Evolutionary conservation across 768 basidiomycete genomes (phyloP), one percentile per base, ranked within the genome.

Genomic region (Russula earlei): DNA sequence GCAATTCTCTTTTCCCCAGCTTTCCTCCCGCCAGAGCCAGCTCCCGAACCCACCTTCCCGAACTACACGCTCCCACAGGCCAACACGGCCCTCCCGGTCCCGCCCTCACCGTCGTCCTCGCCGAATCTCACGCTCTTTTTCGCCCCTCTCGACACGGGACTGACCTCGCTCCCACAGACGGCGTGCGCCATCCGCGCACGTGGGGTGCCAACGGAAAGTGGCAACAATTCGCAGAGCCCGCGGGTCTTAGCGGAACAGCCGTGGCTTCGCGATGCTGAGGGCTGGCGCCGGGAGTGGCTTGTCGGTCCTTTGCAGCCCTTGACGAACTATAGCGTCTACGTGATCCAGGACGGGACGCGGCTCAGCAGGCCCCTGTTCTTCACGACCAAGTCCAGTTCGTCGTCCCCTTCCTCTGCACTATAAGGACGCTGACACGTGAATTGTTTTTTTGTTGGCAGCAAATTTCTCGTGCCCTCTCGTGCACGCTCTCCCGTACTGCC

Each of bases 241-340:
- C 51, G 45, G 25, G 67, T 77, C 3, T 63, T 72, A 5, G 78
- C 73, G 52, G 68, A 78, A 53, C 74, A 73, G 2, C 56, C 78
- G 4, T 87, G 86, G 82, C 67, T 83, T 8, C 74, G 79, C 43
- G 79, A 80, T 62, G 51, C 64, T 0, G 65, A 71, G 0, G 89
- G 86, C 0, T 87, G 81, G 81, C 69, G 87, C 46, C 77, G 69
- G 27, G 85, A 91, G 63, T 92, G 82, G 77, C 65, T 86, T 2
- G 55, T 89, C 9, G 75, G 74, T 0, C 80, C 76, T 0, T 72
- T 94, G 17, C 69, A 71, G 1, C 74, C 83, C 6, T 71, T 72
- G 10, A 88, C 85, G 31, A 93, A 93, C 63, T 93, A 92, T 63
- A 91, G 89, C 0, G 81, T 77, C 0, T 91, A 82, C 63, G 77